Evolutionary conservation across 441 rosid species (phyloP).

Genomic region (Mallotus japonicus): DNA sequence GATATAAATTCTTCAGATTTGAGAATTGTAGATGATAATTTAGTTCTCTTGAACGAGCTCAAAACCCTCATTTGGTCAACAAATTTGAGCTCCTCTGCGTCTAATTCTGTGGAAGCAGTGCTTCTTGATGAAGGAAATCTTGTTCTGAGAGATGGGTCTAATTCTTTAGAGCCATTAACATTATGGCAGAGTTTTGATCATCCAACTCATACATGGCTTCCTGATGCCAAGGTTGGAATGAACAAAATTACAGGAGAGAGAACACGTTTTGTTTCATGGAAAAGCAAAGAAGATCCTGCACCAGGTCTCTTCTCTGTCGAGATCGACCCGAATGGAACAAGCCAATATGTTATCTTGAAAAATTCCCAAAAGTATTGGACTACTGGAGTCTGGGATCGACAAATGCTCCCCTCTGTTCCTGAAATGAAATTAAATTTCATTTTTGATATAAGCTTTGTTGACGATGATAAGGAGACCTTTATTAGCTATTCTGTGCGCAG

Average conservation of each 20-base stretch:
- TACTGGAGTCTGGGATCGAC: constrained; percentile 59
- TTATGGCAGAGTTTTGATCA: constrained; percentile 66
- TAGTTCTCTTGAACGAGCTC: constrained; percentile 43
- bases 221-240: constrained; percentile 46
- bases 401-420: constrained; percentile 34
- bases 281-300: constrained; percentile 50
- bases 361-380: constrained; percentile 54
- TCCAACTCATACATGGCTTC: constrained; percentile 62
- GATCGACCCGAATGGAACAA: constrained; percentile 44
- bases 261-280: constrained; percentile 55
- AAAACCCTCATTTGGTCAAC: constrained; percentile 47
- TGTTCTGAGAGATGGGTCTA: constrained; percentile 36
- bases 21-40: constrained; percentile 35
- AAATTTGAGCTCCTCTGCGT: constrained; percentile 31
- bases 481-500: constrained; percentile 43
- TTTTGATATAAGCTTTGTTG: constrained; percentile 44
- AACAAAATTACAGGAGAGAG: constrained; percentile 36
- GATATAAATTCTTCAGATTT: constrained; percentile 25
- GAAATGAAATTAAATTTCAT: constrained; percentile 48
- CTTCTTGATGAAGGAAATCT: constrained; percentile 60
- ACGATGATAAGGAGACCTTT: constrained; percentile 45
- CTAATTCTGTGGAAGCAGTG: constrained; percentile 38
- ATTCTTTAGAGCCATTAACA: constrained; percentile 15
- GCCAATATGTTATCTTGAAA: constrained; percentile 39
- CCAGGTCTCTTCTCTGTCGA: constrained; percentile 63